phyloP scores from a whole-genome alignment of 2,329 filamentous ascomycete species.

The Tympanopsis confertula region DNA sequence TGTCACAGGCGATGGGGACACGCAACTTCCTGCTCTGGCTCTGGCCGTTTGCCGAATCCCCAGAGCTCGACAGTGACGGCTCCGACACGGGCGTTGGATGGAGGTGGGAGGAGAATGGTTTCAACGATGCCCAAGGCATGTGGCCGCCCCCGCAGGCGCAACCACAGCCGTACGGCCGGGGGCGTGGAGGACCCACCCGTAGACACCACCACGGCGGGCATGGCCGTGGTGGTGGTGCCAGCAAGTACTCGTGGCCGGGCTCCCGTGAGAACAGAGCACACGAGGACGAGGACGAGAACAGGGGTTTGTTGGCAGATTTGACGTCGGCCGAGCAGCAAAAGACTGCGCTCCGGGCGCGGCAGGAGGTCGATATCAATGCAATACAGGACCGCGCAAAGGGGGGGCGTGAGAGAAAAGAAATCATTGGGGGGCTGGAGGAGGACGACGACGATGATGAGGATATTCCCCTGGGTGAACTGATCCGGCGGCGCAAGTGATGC shows the following conservation, averaged over 20 bases:
- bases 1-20: conserved; percentile 66
- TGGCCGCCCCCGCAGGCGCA: too few relatives aligned
- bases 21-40: conserved; percentile 56
- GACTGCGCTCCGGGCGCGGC: conserved; percentile 35
- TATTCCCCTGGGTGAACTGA: conserved; percentile 32
- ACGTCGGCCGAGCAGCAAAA: conserved; percentile 30
- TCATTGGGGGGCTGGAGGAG: conserved; percentile 39
- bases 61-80: conserved; percentile 21
- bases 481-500: conserved; percentile 21
- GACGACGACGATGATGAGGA: conserved; percentile 40
- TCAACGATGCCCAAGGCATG: conserved; percentile 50
- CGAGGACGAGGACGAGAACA: conserved; percentile 3
- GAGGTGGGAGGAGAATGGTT: conserved; percentile 65
- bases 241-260: too few relatives aligned
- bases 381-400: conserved; percentile 13
- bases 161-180: too few relatives aligned
- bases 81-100: conserved; percentile 32
- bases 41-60: conserved; percentile 49
- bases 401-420: conserved; percentile 20
- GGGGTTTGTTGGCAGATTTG: conserved; percentile 12
- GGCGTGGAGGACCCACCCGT: too few relatives aligned
- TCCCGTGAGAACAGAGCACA: too few relatives aligned
- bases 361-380: conserved; percentile 32
- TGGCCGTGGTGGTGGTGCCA: too few relatives aligned
- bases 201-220: too few relatives aligned